Percentiles rank a stretch among this genome's conserved stretches.
Evolutionary conservation across 2,329 filamentous ascomycete genomes (phyloP).

Genomic region (Didymella keratinophila): DNA sequence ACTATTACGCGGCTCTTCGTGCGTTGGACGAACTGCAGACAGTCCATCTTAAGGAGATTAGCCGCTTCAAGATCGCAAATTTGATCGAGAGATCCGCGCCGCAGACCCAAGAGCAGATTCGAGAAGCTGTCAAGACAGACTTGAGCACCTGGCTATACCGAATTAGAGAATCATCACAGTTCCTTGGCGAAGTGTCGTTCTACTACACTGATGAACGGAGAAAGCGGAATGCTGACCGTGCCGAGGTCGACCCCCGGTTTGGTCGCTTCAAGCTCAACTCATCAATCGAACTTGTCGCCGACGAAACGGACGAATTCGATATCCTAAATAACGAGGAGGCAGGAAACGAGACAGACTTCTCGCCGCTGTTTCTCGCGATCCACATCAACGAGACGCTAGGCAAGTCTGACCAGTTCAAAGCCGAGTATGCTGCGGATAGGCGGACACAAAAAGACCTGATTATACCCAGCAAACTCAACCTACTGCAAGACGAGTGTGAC

Average conservation of each 20-base stretch:
- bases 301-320: constrained; percentile 95
- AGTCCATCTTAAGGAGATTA: constrained; percentile 92
- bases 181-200: constrained; percentile 93
- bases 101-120: constrained; percentile 88
- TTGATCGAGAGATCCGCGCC: constrained; percentile 97
- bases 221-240: constrained; percentile 80
- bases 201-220: constrained; percentile 92
- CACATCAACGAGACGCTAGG: constrained; percentile 96
- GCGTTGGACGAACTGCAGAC: constrained; percentile 95
- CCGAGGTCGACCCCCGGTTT: constrained; percentile 77
- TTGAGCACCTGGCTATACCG: constrained; percentile 96
- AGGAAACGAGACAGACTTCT: constrained; percentile 92
- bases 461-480: constrained; percentile 75
- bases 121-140: constrained; percentile 95
- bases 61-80: constrained; percentile 92
- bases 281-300: constrained; percentile 91
- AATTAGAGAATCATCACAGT: constrained; percentile 95
- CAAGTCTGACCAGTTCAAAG: constrained; percentile 87
- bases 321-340: constrained; percentile 84
- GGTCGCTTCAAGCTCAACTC: constrained; percentile 91
- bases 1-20: constrained; percentile 92
- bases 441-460: constrained; percentile 91
- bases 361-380: constrained; percentile 89
- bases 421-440: constrained; percentile 90
- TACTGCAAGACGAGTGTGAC: constrained; percentile 82